Evolutionary conservation across 2,329 filamentous ascomycete genomes (phyloP).

Genomic region (Pseudodiploospora longispora): DNA sequence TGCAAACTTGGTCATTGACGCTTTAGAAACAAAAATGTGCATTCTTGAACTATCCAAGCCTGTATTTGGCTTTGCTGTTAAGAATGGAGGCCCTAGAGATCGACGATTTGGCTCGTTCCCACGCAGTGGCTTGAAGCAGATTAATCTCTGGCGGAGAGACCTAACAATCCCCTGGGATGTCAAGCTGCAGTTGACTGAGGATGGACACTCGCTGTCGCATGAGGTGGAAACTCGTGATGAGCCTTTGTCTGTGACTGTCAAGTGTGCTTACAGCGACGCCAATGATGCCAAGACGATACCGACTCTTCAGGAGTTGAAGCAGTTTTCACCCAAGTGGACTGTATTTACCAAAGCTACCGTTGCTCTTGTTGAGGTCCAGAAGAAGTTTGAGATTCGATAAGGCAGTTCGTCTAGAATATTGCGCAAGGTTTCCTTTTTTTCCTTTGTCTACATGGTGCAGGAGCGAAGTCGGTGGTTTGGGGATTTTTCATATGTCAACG

Average conservation of each 20-base stretch:
- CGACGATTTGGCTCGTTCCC: slow-evolving; percentile 57
- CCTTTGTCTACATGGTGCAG: neutral
- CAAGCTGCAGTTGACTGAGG: slow-evolving; percentile 19
- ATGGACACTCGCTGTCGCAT: neutral
- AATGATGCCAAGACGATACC: slow-evolving; percentile 67
- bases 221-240: slow-evolving; percentile 13
- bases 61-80: slow-evolving; percentile 56
- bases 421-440: neutral
- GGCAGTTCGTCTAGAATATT: slow-evolving; percentile 26
- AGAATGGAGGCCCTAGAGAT: slow-evolving; percentile 51
- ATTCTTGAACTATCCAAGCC: slow-evolving; percentile 63
- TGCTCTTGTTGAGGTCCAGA: slow-evolving; percentile 75
- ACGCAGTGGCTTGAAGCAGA: slow-evolving; percentile 53
- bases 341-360: slow-evolving; percentile 66
- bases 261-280: slow-evolving; percentile 83
- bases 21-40: slow-evolving; percentile 71
- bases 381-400: slow-evolving; percentile 43
- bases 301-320: slow-evolving; percentile 69
- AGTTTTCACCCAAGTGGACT: slow-evolving; percentile 74
- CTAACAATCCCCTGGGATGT: slow-evolving; percentile 74
- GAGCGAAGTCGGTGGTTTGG: neutral
- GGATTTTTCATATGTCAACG: no score
- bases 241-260: slow-evolving; percentile 53
- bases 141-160: slow-evolving; percentile 74
- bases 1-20: slow-evolving; percentile 59